phyloP scores from a whole-genome alignment of 2,329 filamentous ascomycete species.

The Incumbomyces lentus region DNA sequence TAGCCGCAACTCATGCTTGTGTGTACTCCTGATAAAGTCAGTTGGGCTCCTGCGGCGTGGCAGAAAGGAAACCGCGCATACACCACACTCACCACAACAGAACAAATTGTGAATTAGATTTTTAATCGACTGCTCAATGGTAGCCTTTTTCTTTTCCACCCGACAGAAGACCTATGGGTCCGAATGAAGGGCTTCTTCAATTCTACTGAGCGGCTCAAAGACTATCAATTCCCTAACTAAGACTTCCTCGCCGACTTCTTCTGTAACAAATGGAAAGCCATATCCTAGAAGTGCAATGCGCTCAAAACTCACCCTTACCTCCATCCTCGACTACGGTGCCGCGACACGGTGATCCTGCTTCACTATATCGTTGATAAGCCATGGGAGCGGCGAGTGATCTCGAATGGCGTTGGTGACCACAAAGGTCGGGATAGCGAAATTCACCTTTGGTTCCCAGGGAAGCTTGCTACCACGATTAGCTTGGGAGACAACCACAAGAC shows the following conservation, averaged over 20 bases:
- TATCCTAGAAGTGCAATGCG: conserved; percentile 44
- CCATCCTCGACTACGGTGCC: conserved; percentile 42
- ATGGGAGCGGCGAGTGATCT: conserved; percentile 36
- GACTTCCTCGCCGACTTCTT: conserved; percentile 45
- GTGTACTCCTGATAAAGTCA: conserved; percentile 41
- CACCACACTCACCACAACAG: conserved; percentile 31
- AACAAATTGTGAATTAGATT: conserved; percentile 20
- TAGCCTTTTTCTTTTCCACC: conserved; percentile 43
- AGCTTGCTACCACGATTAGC: conserved; percentile 36
- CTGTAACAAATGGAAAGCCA: conserved; percentile 31
- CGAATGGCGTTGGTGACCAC: conserved; percentile 38
- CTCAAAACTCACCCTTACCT: conserved; percentile 46
- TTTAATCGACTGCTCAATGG: conserved; percentile 38
- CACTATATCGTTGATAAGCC: conserved; percentile 50
- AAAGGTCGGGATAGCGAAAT: conserved; percentile 42
- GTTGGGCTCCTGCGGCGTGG: conserved; percentile 43
- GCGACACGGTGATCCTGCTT: conserved; percentile 37
- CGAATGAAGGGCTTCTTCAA: conserved; percentile 34
- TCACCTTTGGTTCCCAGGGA: conserved; percentile 47
- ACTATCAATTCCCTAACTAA: conserved; percentile 44
- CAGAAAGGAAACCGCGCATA: conserved; percentile 39
- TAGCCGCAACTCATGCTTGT: conserved; percentile 42
- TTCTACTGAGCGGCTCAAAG: conserved; percentile 29
- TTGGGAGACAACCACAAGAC: conserved; percentile 7
- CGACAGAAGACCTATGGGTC: conserved; percentile 29